Conservation (phyloP, 1,139 yeast species). For the Wickerhamomyces sp. region DNA sequence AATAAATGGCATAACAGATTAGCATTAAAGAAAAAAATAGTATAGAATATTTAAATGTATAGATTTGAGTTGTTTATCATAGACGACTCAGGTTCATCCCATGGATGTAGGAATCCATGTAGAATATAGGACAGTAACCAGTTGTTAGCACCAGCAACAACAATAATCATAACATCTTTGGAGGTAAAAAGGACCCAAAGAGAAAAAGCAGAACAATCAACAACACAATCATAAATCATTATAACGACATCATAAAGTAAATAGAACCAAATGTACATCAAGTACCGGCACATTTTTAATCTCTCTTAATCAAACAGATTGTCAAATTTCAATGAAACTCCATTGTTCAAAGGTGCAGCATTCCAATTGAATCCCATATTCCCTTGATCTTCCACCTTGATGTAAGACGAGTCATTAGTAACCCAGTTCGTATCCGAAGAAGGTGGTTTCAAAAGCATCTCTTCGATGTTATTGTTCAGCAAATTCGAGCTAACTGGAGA, state of each 20-base stretch:
- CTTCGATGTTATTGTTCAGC: not conserved
- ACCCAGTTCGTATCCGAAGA: not conserved
- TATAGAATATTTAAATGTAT: too few relatives aligned
- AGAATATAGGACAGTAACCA: not conserved
- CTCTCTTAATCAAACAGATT: not conserved
- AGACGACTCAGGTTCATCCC: not conserved
- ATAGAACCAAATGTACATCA: too few relatives aligned
- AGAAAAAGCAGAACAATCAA: too few relatives aligned
- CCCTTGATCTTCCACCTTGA: not conserved
- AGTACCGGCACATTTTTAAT: not conserved
- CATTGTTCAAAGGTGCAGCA: not conserved
- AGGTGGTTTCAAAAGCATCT: not conserved
- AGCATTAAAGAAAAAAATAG: too few relatives aligned
- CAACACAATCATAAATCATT: too few relatives aligned
- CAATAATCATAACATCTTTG: too few relatives aligned
- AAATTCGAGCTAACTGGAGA: not conserved
- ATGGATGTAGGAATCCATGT: not conserved
- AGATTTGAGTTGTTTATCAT: too few relatives aligned
- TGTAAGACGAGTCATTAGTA: not conserved
- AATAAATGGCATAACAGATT: too few relatives aligned
- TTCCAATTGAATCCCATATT: not conserved
- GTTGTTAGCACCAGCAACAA: not conserved
- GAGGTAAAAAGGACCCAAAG: too few relatives aligned
- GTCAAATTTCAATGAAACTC: not conserved
- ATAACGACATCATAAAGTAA: too few relatives aligned